phyloP scores from a whole-genome alignment of 352 stramenopile genomes.

The Elongisporangium senticosum region DNA sequence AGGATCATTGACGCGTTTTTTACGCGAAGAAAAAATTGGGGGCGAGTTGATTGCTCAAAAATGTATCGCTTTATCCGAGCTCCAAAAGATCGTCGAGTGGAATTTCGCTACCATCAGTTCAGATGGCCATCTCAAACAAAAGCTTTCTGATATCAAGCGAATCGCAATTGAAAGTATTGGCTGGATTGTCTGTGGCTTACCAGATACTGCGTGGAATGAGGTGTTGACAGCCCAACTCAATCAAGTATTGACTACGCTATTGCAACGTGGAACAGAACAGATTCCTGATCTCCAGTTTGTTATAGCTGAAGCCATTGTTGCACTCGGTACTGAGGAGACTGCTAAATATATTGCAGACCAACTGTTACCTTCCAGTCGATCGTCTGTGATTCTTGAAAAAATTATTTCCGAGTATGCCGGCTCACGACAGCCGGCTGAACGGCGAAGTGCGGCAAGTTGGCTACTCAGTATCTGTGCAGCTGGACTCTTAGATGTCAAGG shows the following conservation, averaged over 20 bases:
- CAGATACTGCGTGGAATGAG: constrained; percentile 11
- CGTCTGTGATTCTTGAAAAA: constrained; percentile 29
- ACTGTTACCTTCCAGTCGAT: constrained; percentile 24
- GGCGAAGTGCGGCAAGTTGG: constrained; percentile 56
- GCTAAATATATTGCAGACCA: not conserved
- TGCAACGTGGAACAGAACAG: constrained; percentile 16
- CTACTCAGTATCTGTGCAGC: constrained; percentile 63
- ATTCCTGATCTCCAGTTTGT: constrained; percentile 48
- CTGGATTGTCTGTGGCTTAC: constrained; percentile 21
- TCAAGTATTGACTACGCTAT: constrained; percentile 16
- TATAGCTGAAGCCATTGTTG: constrained; percentile 45
- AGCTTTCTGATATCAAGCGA: constrained; percentile 29
- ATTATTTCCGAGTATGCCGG: constrained; percentile 29
- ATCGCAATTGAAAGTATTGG: constrained; percentile 38
- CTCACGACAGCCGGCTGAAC: constrained; percentile 34
- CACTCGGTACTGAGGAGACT: constrained; percentile 32
- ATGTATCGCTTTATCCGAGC: constrained; percentile 13
- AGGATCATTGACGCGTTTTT: constrained; percentile 23
- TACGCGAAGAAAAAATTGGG: constrained; percentile 7
- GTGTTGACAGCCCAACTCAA: constrained; percentile 17
- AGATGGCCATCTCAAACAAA: constrained; percentile 36
- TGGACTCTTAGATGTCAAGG: constrained; percentile 13
- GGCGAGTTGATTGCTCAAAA: constrained; percentile 33
- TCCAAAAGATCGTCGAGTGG: constrained; percentile 38
- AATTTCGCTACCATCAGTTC: constrained; percentile 28